phyloP scores from a whole-genome alignment of 495 filamentous ascomycete genomes.

The Xylaria grammica region DNA sequence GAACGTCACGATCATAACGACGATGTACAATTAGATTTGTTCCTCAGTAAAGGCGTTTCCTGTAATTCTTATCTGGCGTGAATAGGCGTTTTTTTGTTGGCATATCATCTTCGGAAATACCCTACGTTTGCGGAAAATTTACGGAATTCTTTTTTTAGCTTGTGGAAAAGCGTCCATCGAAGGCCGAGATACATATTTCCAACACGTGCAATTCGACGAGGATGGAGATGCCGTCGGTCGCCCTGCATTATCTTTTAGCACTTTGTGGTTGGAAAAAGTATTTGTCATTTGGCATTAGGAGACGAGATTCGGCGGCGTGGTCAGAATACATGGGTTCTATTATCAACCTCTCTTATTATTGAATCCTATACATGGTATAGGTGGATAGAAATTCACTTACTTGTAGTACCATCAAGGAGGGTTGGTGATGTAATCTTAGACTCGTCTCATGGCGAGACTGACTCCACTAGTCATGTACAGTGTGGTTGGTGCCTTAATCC shows the following conservation, averaged over 20 bases:
- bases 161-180: too few species aligned
- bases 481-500: too few species aligned
- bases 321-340: not conserved
- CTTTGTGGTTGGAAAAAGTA: slow-evolving; percentile 6
- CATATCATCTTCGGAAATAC: slow-evolving; percentile 21
- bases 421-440: not conserved
- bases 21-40: slow-evolving; percentile 32
- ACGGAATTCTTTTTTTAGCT: not conserved
- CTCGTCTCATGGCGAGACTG: too few species aligned
- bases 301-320: not conserved
- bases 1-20: slow-evolving; percentile 36
- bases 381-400: not conserved
- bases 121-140: slow-evolving; percentile 9
- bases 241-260: not conserved
- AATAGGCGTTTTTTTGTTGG: slow-evolving; percentile 23
- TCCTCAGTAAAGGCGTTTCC: slow-evolving; percentile 6
- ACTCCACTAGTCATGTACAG: too few species aligned
- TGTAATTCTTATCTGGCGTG: slow-evolving; percentile 19
- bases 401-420: not conserved
- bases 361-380: too few species aligned
- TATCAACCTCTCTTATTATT: too few species aligned
- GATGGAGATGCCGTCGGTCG: not conserved
- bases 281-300: slow-evolving; percentile 10
- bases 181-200: not conserved
- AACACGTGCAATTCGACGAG: not conserved